Conservation (phyloP, 768 basidiomycete species). For the Kwoniella dendrophila region DNA sequence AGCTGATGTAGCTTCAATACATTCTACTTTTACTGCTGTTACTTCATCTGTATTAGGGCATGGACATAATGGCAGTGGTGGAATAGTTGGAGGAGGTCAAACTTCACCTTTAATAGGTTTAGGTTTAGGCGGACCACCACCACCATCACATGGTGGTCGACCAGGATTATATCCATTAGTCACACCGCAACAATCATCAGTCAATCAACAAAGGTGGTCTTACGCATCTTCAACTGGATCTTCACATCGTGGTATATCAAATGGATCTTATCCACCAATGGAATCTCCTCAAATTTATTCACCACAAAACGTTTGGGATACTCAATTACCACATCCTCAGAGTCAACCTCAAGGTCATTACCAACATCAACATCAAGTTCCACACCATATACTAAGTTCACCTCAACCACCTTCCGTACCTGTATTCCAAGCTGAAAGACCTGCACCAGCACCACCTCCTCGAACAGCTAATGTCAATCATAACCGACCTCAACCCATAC, state of each 20-base stretch:
- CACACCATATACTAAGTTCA: neutral
- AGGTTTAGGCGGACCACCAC: conserved; percentile 48
- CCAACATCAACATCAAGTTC: neutral
- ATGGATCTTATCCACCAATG: conserved; percentile 33
- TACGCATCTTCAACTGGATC: conserved; percentile 47
- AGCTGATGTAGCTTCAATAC: conserved; percentile 45
- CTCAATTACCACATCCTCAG: conserved; percentile 17
- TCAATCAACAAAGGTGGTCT: conserved; percentile 44
- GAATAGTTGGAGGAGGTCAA: conserved; percentile 3
- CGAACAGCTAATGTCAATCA: too few species aligned
- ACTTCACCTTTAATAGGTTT: conserved; percentile 42
- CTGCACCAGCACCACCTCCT: conserved; percentile 34
- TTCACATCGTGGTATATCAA: conserved; percentile 40
- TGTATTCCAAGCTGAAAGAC: conserved; percentile 30
- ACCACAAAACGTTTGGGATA: conserved; percentile 25
- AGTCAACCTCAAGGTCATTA: neutral
- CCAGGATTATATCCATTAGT: conserved; percentile 42
- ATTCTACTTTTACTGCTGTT: conserved; percentile 35
- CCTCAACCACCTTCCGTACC: conserved; percentile 7
- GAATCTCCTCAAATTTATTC: conserved; percentile 31
- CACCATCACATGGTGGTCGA: conserved; percentile 38
- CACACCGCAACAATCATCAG: conserved; percentile 17
- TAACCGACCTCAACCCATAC: conserved; percentile 26
- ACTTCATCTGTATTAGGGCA: conserved; percentile 10
- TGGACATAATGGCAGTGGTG: too few species aligned